These are phyloP conservation scores for Babesia bigemina DNA, from an alignment of 169 alveolate genomes.

Conservation along the genomic window DNA sequence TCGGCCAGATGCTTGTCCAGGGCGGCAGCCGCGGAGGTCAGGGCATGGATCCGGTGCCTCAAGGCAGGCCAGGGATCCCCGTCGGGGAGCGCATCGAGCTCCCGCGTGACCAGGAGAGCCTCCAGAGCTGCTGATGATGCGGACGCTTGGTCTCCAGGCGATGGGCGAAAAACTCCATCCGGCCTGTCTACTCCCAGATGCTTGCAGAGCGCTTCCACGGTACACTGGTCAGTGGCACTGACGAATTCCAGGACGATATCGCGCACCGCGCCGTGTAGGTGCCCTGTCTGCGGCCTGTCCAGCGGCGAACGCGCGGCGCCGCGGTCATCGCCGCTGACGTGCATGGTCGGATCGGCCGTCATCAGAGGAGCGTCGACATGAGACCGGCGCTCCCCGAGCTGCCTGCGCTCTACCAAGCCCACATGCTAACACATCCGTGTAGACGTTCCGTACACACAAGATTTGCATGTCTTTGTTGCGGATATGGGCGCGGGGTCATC, in stretches of 20 bases:
- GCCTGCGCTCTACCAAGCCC: not conserved
- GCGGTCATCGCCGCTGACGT: too few species aligned
- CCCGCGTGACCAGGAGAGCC: not conserved
- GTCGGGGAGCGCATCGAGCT: slow-evolving; percentile 2
- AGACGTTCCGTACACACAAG: not conserved
- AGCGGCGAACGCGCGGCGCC: too few species aligned
- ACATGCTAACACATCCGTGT: not conserved
- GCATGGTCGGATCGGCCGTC: too few species aligned
- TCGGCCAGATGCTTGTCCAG: slow-evolving; percentile 53
- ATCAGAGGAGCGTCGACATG: too few species aligned
- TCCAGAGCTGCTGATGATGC: not conserved
- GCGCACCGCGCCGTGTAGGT: not conserved
- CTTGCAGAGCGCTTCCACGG: not conserved
- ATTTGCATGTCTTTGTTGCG: not conserved
- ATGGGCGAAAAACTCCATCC: too few species aligned
- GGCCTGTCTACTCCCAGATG: too few species aligned
- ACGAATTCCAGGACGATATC: slow-evolving; percentile 1
- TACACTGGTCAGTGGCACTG: not conserved
- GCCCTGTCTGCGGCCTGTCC: not conserved
- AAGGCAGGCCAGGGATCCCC: not conserved
- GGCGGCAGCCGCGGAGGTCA: slow-evolving; percentile 8
- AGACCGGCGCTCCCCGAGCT: too few species aligned
- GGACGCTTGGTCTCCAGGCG: not conserved
- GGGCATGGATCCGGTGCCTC: slow-evolving; percentile 41
- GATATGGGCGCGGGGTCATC: not conserved